Percentiles rank a stretch among this genome's conserved stretches.
These are phyloP conservation scores for Phycomyces nitens DNA, from an alignment of 192 early-diverging fungal genomes.

Conservation along the genomic window DNA sequence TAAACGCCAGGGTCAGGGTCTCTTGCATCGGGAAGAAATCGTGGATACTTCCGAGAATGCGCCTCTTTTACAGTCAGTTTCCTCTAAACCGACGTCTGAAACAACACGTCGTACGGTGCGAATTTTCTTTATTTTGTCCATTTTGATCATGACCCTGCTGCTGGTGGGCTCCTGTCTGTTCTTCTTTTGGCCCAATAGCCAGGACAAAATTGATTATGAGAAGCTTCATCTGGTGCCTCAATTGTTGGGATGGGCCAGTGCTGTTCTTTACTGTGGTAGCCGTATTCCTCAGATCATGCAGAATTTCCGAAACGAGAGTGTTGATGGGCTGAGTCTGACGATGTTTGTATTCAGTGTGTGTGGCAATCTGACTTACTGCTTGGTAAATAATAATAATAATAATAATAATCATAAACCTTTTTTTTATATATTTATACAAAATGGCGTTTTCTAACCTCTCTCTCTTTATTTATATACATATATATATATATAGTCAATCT, in stretches of 20 bases:
- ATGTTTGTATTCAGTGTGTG: conserved; percentile 86
- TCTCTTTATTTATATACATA: background rate
- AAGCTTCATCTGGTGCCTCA: conserved; percentile 48
- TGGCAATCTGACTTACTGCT: conserved; percentile 66
- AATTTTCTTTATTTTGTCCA: conserved; percentile 5
- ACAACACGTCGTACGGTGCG: conserved; percentile 13
- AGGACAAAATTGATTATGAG: conserved; percentile 11
- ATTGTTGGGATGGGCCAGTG: conserved; percentile 72
- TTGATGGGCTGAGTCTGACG: conserved; percentile 70
- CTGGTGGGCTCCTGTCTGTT: background rate
- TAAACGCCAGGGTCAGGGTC: conserved; percentile 25
- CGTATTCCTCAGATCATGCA: conserved; percentile 83
- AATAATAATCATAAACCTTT: too few species aligned
- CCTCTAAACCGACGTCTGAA: background rate
- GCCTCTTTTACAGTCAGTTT: background rate
- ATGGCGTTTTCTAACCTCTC: background rate
- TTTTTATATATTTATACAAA: background rate
- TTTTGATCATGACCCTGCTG: conserved; percentile 5
- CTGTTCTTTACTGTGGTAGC: conserved; percentile 63
- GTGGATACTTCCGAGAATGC: background rate
- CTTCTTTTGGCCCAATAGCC: conserved; percentile 6
- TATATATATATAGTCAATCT: conserved; percentile 51
- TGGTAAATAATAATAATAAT: conserved; percentile 35
- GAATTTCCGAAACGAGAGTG: conserved; percentile 67
- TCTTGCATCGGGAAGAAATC: conserved; percentile 26